Evolutionary conservation across 2,329 filamentous ascomycete genomes (phyloP), one percentile per base, ranked within the genome.

Genomic region (Pseudogymnoascus sp.): DNA sequence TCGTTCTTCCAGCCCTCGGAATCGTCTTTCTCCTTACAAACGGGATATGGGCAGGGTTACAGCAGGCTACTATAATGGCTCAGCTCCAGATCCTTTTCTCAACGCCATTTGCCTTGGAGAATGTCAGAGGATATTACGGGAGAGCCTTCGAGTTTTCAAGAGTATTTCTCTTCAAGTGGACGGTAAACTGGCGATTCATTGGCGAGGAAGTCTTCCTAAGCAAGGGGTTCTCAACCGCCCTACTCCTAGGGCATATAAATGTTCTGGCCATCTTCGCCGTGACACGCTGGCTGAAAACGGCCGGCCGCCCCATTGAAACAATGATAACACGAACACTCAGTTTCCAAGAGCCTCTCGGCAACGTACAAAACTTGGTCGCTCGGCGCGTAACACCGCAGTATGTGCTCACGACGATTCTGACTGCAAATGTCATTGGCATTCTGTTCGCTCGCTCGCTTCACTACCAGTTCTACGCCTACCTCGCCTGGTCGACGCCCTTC

Each of bases 161-260:
- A 61, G 85, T 90, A 68, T 99, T 99, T 76, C 81, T 96, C 69
- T 97, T 93, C 79, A 92, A 93, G 75, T 99, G 94, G 94, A 99
- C 94, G 0, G 94, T 99, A 67, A 99, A 99, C 74, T 99, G 94
- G 94, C 86, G 92, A 60, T 97, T 97, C 72, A 76, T 97, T n/a
- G 87, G 89, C 13, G 92, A 97, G 74, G 83, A 89, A 5, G 74
- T 77, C 0, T 99, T 99, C 69, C 81, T 95, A 54, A 88, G 85
- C n/a, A 80, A 74, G 62, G 71, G 75, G 2, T 89, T 90, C 68
- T 82, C 86, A 13, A 67, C 81, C 10, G 71, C 74, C 21, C 74
- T 90, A 58, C 73, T 90, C 15, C 75, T 74, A 15, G 68, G 78
- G 31, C 86, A 90, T 72, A 68, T 80, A 9, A 73, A 74, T 17